Conservation (phyloP, 2,329 filamentous ascomycete species). For the Fusarium luffae region DNA sequence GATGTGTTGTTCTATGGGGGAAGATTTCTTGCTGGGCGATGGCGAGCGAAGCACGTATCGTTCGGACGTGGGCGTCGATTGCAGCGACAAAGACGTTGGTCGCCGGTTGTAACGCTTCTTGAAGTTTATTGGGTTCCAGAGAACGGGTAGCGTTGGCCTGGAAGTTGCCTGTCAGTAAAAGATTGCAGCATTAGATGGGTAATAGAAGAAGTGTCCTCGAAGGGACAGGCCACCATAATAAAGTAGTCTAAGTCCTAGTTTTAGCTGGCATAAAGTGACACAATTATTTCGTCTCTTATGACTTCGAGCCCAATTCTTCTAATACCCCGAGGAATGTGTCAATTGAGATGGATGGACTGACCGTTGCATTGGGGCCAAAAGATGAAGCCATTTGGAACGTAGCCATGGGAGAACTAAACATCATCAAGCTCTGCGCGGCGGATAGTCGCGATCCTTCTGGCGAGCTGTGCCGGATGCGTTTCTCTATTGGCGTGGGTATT, state of each 20-base stretch:
- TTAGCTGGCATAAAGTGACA: not conserved
- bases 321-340: not conserved
- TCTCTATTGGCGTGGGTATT: slow-evolving; percentile 38
- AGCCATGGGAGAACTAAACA: slow-evolving; percentile 46
- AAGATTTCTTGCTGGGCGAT: slow-evolving; percentile 43
- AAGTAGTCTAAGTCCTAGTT: not conserved
- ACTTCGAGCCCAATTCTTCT: accelerated
- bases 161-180: not conserved
- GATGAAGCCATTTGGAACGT: slow-evolving; percentile 45
- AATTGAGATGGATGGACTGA: slow-evolving; percentile 13
- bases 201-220: not conserved
- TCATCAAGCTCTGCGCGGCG: slow-evolving; percentile 46
- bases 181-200: not conserved
- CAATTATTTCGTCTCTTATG: not conserved
- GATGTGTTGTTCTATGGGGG: slow-evolving; percentile 44
- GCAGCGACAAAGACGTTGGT: slow-evolving; percentile 34
- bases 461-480: slow-evolving; percentile 42
- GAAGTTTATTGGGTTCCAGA: slow-evolving; percentile 35
- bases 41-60: slow-evolving; percentile 39
- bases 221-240: not conserved
- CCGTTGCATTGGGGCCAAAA: slow-evolving; percentile 29
- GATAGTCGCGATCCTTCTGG: slow-evolving; percentile 45
- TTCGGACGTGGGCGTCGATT: slow-evolving; percentile 41
- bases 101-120: slow-evolving; percentile 42
- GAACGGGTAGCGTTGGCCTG: slow-evolving; percentile 36